Base-by-base conservation (phyloP, 192 early-diverging fungal species). In the Nowakowskiella sp. region DNA sequence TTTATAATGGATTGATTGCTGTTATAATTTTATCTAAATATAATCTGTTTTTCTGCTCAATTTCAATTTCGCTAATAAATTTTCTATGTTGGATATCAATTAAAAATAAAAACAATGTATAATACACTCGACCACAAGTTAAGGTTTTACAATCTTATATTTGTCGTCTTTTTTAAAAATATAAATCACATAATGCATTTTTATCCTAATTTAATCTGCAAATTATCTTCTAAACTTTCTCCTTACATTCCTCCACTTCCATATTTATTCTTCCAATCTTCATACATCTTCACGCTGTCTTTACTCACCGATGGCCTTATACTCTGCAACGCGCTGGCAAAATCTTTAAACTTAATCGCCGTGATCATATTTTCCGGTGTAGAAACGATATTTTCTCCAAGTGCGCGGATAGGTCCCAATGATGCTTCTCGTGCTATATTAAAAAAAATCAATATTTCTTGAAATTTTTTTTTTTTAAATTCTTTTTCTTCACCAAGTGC, bases 371-470 rank as follows among this genome's bases (percentile, higher is more conserved):
- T 66, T 4, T 34, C 49, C 13, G 61, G 34, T 1, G 66, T 65
- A 1, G 64, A 63, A 6, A 75, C 8, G 8, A 79, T 51, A 21
- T 55, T 55, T 10, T 57, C 47, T n/a, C 74, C 74, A 3, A 79
- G 54, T 25, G 50, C 52, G 5, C 77, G 64, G 34, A 79, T 71
- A 4, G 77, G 77, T 6, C 68, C 70, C 2, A 79, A 44, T 5
- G 72, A 71, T 3, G 77, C 77, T 47, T 79, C 77, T 0, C 74
- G 70, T 1, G 77, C 76, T 74, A 30, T 39, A 22, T 31, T 10
- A 44, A 13, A 2, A 1, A 26, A 24, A 58, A 6, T 6, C 25
- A 23, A 31, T 30, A 31, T 13, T 61, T 33, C 25, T 10, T 7
- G 22, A 16, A 6, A 34, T 26, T 42, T 5, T 28, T 31, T 22